Conservation (phyloP, 805 yeast species). For the Barnettozyma sucrosica region DNA sequence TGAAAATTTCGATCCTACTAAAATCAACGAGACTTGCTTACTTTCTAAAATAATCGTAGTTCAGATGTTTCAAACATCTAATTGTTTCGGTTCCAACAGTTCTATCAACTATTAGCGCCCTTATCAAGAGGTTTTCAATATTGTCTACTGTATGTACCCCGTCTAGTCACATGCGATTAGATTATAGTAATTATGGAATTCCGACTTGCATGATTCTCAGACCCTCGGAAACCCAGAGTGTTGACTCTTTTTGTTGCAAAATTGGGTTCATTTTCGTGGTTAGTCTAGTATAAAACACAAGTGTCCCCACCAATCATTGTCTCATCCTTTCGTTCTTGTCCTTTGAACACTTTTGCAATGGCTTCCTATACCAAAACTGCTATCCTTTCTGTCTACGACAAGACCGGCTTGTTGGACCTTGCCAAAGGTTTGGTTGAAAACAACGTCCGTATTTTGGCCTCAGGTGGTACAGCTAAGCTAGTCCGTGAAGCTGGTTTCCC, state of each 20-base stretch:
- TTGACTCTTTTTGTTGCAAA: constrained; percentile 12
- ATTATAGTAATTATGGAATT: not conserved
- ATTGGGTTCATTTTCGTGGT: constrained; percentile 7
- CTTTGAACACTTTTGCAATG: constrained; percentile 13
- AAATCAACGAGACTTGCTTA: not conserved
- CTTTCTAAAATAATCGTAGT: not conserved
- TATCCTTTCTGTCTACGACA: constrained; percentile 93
- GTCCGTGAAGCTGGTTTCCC: constrained; percentile 97
- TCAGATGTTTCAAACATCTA: not conserved
- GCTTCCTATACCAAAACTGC: constrained; percentile 67
- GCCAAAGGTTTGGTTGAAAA: constrained; percentile 91
- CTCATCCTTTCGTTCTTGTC: not conserved
- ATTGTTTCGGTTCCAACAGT: no score
- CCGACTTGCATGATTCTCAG: not conserved
- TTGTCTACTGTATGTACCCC: no score
- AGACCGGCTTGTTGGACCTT: constrained; percentile 91
- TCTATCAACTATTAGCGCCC: not conserved
- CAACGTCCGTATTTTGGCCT: constrained; percentile 87
- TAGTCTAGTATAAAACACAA: not conserved
- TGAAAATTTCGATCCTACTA: not conserved
- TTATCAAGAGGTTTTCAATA: no score
- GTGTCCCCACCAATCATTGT: not conserved
- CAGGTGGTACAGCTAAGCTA: constrained; percentile 95
- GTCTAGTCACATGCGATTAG: not conserved
- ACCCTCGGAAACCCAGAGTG: not conserved